Evolutionary conservation across 345 rosid genomes (phyloP).

Genomic region (Euphorbia lathyris): DNA sequence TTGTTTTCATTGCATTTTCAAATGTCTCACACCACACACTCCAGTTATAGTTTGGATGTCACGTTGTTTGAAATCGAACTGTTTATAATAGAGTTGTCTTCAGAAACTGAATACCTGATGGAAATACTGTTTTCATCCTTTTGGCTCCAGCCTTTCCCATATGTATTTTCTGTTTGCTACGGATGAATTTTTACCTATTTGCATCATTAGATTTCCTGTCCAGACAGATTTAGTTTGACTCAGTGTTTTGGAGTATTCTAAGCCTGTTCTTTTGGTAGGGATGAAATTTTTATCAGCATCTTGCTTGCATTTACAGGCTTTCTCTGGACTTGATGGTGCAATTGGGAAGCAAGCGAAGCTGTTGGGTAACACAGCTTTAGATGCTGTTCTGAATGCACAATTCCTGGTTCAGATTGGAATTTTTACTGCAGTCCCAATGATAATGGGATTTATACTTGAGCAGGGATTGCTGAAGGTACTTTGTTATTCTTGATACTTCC

Average conservation of each 20-base stretch:
- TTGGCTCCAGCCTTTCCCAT: background rate
- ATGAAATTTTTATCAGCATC: constrained; percentile 10
- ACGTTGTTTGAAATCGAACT: background rate
- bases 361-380: constrained; percentile 74
- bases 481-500: constrained; percentile 5
- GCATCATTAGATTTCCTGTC: background rate
- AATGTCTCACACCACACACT: no score
- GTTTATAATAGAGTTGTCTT: no score
- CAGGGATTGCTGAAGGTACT: constrained; percentile 80
- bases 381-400: constrained; percentile 91
- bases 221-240: background rate
- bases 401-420: constrained; percentile 97
- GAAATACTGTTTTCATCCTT: background rate
- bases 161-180: background rate
- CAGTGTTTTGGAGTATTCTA: background rate
- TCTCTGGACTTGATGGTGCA: constrained; percentile 82
- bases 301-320: constrained; percentile 56
- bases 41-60: background rate
- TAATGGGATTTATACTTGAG: constrained; percentile 98
- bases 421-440: constrained; percentile 98
- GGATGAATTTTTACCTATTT: background rate
- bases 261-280: background rate
- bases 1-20: no score
- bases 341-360: constrained; percentile 50
- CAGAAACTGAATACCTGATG: background rate